Evolutionary conservation across 805 yeast genomes (phyloP).

Genomic region (Candida andamanensis): DNA sequence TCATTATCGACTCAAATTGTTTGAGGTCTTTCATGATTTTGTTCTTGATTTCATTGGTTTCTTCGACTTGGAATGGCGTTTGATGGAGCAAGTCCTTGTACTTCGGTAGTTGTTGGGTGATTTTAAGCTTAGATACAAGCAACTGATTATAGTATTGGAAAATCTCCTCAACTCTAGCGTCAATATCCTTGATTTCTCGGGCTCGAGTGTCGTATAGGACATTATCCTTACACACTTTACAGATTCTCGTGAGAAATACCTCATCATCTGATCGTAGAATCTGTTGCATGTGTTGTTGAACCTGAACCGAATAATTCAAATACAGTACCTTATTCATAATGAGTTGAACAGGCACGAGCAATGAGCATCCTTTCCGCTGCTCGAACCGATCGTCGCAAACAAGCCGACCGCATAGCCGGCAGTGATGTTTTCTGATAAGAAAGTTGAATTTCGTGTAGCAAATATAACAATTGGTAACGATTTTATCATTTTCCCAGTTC

Average conservation of each 20-base stretch:
- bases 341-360: slow-evolving; percentile 53
- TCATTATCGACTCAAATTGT: slow-evolving; percentile 25
- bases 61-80: neutral
- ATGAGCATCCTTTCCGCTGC: slow-evolving; percentile 57
- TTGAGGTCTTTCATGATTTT: slow-evolving; percentile 16
- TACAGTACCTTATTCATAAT: slow-evolving; percentile 34
- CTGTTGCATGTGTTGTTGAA: slow-evolving; percentile 14
- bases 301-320: slow-evolving; percentile 28
- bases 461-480: slow-evolving; percentile 50
- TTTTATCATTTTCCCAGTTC: slow-evolving; percentile 54
- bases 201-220: slow-evolving; percentile 50
- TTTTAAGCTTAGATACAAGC: slow-evolving; percentile 7
- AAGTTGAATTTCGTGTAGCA: slow-evolving; percentile 58
- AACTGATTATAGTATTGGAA: slow-evolving; percentile 8
- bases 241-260: slow-evolving; percentile 20
- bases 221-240: slow-evolving; percentile 61
- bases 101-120: slow-evolving; percentile 6
- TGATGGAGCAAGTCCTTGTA: slow-evolving; percentile 2
- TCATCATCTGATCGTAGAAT: slow-evolving; percentile 8
- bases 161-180: slow-evolving; percentile 1
- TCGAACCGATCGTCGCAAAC: slow-evolving; percentile 63
- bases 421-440: slow-evolving; percentile 75
- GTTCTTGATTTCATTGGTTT: slow-evolving; percentile 9
- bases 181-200: neutral
- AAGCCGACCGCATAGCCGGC: slow-evolving; percentile 79